A percentile compares a stretch with the other conserved stretches of the same genome.
These are phyloP conservation scores for Ascochyta pisi DNA, from an alignment of 2,329 filamentous ascomycete species.

Conservation along the genomic window DNA sequence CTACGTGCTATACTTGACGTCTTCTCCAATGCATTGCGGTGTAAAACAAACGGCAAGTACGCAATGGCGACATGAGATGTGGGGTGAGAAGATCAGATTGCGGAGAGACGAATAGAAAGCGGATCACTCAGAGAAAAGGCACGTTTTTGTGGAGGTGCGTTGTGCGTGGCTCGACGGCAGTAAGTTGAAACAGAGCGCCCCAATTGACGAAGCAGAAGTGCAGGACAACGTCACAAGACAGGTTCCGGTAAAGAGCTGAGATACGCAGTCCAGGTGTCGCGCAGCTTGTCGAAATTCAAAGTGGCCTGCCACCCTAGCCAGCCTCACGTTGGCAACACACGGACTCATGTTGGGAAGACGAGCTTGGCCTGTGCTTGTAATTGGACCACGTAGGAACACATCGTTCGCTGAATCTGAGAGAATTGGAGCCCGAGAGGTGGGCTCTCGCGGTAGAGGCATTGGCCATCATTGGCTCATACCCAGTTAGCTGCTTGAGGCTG, in stretches of 20 bases:
- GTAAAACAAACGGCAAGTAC: slow-evolving; percentile 34
- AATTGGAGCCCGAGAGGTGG: slow-evolving; percentile 39
- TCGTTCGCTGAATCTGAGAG: slow-evolving; percentile 38
- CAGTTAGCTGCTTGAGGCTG: slow-evolving; percentile 36
- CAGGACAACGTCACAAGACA: slow-evolving; percentile 45
- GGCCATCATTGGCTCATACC: slow-evolving; percentile 36
- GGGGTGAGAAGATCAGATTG: slow-evolving; percentile 41
- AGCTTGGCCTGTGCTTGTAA: slow-evolving; percentile 37
- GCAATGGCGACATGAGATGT: slow-evolving; percentile 48
- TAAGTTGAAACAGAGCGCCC: slow-evolving; percentile 29
- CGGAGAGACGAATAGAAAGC: slow-evolving; percentile 46
- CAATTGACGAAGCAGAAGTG: slow-evolving; percentile 38
- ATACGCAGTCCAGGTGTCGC: slow-evolving; percentile 32
- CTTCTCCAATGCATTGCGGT: slow-evolving; percentile 41
- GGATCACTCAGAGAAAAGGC: slow-evolving; percentile 33
- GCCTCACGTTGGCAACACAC: slow-evolving; percentile 41
- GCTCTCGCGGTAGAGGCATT: slow-evolving; percentile 28
- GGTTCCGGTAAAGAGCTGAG: slow-evolving; percentile 26
- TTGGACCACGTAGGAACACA: slow-evolving; percentile 48
- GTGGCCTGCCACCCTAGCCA: slow-evolving; percentile 43
- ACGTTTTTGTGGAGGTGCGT: slow-evolving; percentile 33
- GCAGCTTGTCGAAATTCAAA: slow-evolving; percentile 33
- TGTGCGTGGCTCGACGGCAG: slow-evolving; percentile 41
- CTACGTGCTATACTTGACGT: slow-evolving; percentile 42
- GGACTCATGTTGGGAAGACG: slow-evolving; percentile 30